phyloP scores from a whole-genome alignment of 805 yeast genomes.

The Hanseniaspora singularis region DNA sequence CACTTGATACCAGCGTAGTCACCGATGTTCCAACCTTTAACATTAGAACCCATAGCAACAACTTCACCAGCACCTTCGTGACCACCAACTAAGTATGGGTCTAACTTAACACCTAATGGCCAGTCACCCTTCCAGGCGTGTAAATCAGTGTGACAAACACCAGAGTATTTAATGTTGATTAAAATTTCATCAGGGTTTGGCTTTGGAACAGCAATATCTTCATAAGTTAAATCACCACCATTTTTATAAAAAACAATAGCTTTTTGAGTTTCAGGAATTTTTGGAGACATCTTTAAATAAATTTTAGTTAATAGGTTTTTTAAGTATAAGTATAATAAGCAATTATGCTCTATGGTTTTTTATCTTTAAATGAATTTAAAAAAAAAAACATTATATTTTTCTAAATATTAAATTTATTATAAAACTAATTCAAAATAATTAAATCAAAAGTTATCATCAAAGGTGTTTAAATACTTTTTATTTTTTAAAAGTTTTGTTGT shows the following conservation, averaged over 20 bases:
- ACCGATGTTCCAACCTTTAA: slow-evolving; percentile 49
- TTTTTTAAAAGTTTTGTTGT: too few relatives aligned
- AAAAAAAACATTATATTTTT: too few relatives aligned
- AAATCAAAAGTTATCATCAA: too few relatives aligned
- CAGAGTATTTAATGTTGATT: slow-evolving; percentile 73
- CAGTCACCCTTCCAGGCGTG: slow-evolving; percentile 94
- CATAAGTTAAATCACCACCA: slow-evolving; percentile 53
- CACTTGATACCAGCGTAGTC: slow-evolving; percentile 59
- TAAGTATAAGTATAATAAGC: neutral
- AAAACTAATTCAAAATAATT: too few relatives aligned
- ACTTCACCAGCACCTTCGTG: slow-evolving; percentile 67
- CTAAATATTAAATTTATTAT: too few relatives aligned
- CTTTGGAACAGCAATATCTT: slow-evolving; percentile 66
- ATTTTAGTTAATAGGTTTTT: neutral
- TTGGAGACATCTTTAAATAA: slow-evolving; percentile 14
- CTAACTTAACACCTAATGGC: slow-evolving; percentile 46
- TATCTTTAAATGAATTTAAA: neutral
- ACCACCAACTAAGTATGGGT: slow-evolving; percentile 58
- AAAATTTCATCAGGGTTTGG: slow-evolving; percentile 70
- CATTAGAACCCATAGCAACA: slow-evolving; percentile 50
- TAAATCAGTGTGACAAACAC: slow-evolving; percentile 88
- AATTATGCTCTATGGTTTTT: neutral
- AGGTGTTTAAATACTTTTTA: too few relatives aligned
- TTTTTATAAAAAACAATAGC: slow-evolving; percentile 56
- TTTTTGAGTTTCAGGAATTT: slow-evolving; percentile 55